These are phyloP conservation scores for Ascoidea rubescens DNA, from an alignment of 805 yeast genomes.

Conservation along the genomic window DNA sequence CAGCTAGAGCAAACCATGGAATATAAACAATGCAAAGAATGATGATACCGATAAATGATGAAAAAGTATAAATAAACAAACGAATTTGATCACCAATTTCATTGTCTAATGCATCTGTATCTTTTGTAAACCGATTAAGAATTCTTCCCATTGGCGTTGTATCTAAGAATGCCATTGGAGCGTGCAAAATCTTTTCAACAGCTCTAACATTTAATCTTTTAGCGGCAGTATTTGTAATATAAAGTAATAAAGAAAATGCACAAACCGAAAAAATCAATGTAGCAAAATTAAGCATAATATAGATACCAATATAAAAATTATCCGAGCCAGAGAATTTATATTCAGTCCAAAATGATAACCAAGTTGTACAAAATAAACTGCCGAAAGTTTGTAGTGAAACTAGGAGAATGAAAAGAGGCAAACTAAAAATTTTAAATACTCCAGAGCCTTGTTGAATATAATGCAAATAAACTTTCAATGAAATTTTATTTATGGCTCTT, in stretches of 20 bases:
- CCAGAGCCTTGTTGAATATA: slow-evolving; percentile 37
- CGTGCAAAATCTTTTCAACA: slow-evolving; percentile 42
- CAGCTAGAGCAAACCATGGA: slow-evolving; percentile 63
- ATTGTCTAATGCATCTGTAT: slow-evolving; percentile 71
- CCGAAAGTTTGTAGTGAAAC: slow-evolving; percentile 29
- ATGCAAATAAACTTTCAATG: slow-evolving; percentile 21
- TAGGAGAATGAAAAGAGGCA: slow-evolving; percentile 16
- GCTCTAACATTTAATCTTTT: slow-evolving; percentile 49
- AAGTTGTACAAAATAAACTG: slow-evolving; percentile 45
- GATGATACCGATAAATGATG: slow-evolving; percentile 46
- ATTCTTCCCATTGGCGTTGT: slow-evolving; percentile 83
- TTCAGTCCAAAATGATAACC: slow-evolving; percentile 70
- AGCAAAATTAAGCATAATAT: slow-evolving; percentile 39
- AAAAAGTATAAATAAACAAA: slow-evolving; percentile 34
- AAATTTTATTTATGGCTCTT: slow-evolving; percentile 12
- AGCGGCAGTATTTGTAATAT: slow-evolving; percentile 40
- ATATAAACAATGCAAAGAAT: slow-evolving; percentile 55
- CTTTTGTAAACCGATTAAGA: slow-evolving; percentile 75
- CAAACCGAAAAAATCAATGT: slow-evolving; percentile 28
- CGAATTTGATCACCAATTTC: slow-evolving; percentile 61
- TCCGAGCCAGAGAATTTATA: slow-evolving; percentile 30
- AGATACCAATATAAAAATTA: slow-evolving; percentile 52
- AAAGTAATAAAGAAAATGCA: slow-evolving; percentile 33
- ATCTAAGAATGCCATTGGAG: slow-evolving; percentile 77
- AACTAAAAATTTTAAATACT: slow-evolving; percentile 16